A percentile compares a stretch with the other conserved stretches of the same genome.
Conservation (phyloP, 2,329 filamentous ascomycete genomes). For the Phoma sp. region DNA sequence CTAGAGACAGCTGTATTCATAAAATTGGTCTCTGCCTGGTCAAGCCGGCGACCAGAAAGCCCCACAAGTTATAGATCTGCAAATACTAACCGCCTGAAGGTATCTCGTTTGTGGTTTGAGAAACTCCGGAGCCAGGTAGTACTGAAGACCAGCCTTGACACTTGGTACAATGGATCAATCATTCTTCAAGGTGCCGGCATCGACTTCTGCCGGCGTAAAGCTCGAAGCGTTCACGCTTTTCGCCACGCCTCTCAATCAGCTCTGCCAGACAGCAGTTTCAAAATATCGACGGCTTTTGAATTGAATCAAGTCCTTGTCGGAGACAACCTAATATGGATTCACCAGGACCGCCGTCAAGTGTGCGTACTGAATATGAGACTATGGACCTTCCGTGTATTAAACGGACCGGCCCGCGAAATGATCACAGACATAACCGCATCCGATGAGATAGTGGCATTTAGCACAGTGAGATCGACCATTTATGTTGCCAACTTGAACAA, state of each 20-base stretch:
- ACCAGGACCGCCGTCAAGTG: conserved; percentile 12
- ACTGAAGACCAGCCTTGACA: conserved; percentile 24
- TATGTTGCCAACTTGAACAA: conserved; percentile 32
- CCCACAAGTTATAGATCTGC: not conserved
- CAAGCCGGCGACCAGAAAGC: not conserved
- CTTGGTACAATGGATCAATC: conserved; percentile 33
- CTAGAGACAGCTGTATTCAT: not conserved
- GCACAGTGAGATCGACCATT: conserved; percentile 11
- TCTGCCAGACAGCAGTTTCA: conserved; percentile 10
- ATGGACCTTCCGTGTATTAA: conserved; percentile 19
- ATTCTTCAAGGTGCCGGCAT: conserved; percentile 23
- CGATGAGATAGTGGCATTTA: conserved; percentile 34
- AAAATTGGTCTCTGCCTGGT: not conserved
- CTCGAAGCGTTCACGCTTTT: conserved; percentile 36
- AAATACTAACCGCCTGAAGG: conserved; percentile 23
- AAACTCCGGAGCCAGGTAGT: conserved; percentile 37
- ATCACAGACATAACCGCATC: conserved; percentile 29
- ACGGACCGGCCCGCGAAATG: conserved; percentile 34
- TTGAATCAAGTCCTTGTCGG: conserved; percentile 14
- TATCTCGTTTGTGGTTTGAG: conserved; percentile 44
- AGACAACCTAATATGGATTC: conserved; percentile 30
- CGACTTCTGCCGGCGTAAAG: conserved; percentile 25
- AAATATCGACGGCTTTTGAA: not conserved
- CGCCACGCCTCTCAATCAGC: conserved; percentile 23
- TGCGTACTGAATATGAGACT: conserved; percentile 34